Conservation (phyloP, 805 yeast genomes). For the Yamadazyma laniorum region DNA sequence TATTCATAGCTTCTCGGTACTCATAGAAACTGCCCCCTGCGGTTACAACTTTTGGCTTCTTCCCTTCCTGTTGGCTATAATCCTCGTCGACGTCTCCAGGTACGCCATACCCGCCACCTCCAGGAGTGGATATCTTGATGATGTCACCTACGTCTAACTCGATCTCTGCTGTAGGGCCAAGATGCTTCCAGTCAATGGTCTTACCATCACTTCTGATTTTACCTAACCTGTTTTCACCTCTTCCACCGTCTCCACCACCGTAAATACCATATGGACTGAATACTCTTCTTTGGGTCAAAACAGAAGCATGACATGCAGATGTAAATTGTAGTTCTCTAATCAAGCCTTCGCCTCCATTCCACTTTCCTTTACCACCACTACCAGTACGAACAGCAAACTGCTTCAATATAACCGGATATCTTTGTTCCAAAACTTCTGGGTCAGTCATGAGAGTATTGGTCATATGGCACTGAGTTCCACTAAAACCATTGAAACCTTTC, state of each 20-base stretch:
- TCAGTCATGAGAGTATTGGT: constrained; percentile 27
- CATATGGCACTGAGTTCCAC: constrained; percentile 49
- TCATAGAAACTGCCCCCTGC: constrained; percentile 25
- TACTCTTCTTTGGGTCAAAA: constrained; percentile 22
- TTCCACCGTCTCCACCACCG: constrained; percentile 22
- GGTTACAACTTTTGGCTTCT: background rate
- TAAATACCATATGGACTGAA: constrained; percentile 28
- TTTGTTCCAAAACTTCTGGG: constrained; percentile 22
- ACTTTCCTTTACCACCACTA: constrained; percentile 20
- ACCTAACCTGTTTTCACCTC: constrained; percentile 40
- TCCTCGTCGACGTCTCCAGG: background rate
- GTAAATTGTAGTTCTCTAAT: constrained; percentile 21
- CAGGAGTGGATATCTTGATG: constrained; percentile 70
- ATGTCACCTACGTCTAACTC: constrained; percentile 61
- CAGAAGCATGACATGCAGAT: constrained; percentile 19
- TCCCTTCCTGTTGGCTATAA: background rate
- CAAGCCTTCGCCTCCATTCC: constrained; percentile 22
- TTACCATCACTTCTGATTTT: constrained; percentile 26
- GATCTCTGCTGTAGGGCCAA: constrained; percentile 68
- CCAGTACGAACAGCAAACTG: constrained; percentile 17
- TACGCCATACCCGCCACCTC: constrained; percentile 80
- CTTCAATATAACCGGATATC: constrained; percentile 19
- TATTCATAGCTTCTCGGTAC: constrained; percentile 19
- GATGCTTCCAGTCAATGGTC: constrained; percentile 20
- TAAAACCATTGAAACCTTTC: constrained; percentile 20